A percentile compares a stretch with the other conserved stretches of the same genome.
These are phyloP conservation scores for Hortiboletus campestris DNA, from an alignment of 768 basidiomycete genomes.

Conservation along the genomic window DNA sequence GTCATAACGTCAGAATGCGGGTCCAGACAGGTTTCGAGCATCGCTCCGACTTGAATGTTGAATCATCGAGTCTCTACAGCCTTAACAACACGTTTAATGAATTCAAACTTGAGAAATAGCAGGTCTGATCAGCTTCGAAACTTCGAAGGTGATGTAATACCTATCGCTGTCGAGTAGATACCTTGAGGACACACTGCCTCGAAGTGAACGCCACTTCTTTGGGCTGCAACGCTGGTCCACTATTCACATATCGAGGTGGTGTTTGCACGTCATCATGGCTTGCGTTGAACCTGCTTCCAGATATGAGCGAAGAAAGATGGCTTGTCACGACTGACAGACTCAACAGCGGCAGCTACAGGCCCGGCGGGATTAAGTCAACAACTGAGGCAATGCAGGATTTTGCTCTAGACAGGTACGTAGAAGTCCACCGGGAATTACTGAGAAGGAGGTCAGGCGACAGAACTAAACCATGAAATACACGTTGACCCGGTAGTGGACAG, in stretches of 20 bases:
- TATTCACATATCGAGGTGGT: neutral
- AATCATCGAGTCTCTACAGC: neutral
- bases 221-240: neutral
- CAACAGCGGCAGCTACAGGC: neutral
- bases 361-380: neutral
- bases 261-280: neutral
- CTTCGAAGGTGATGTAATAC: neutral
- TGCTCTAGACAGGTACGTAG: neutral
- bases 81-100: neutral
- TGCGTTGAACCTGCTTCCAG: neutral
- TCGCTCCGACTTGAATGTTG: neutral
- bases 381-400: neutral
- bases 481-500: too few species aligned
- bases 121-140: neutral
- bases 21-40: neutral
- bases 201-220: conserved; percentile 1
- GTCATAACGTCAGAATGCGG: neutral
- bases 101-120: neutral
- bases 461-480: neutral
- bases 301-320: neutral
- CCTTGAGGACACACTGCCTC: conserved; percentile 12
- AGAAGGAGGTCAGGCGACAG: neutral
- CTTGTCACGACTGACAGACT: neutral
- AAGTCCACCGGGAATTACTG: neutral
- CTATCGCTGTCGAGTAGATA: neutral